Evolutionary conservation across 305 asterid species (phyloP).

Genomic region (Solanum chacoense): DNA sequence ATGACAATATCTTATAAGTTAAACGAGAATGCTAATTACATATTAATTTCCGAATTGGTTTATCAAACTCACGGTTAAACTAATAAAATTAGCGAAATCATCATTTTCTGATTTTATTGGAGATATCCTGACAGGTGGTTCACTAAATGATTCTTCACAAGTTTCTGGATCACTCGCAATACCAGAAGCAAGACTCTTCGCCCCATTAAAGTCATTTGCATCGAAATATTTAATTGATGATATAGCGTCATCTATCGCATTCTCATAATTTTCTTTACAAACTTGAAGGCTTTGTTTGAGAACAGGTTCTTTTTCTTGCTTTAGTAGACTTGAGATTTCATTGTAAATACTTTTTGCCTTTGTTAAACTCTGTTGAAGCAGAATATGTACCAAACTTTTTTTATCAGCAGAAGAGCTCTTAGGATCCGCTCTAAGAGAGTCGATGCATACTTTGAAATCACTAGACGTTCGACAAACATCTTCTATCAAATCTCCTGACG

Average conservation of each 20-base stretch:
- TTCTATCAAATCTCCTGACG: too few relatives aligned
- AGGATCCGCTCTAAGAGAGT: too few relatives aligned
- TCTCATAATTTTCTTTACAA: not conserved
- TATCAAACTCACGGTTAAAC: not conserved
- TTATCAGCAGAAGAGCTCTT: too few relatives aligned
- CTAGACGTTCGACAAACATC: too few relatives aligned
- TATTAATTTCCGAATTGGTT: not conserved
- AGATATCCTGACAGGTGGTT: not conserved
- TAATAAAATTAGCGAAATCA: not conserved
- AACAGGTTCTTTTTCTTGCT: too few relatives aligned
- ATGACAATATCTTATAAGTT: not conserved
- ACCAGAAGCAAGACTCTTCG: not conserved
- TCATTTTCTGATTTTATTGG: not conserved
- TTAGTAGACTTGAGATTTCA: too few relatives aligned
- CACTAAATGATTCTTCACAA: not conserved
- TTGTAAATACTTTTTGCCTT: too few relatives aligned
- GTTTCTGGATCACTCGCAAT: not conserved
- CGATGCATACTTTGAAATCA: too few relatives aligned
- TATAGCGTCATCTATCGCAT: not conserved
- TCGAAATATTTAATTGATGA: not conserved
- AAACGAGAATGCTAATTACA: not conserved
- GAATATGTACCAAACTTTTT: too few relatives aligned
- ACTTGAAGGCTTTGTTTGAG: too few relatives aligned
- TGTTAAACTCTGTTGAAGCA: too few relatives aligned
- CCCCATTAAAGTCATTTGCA: not conserved